Percentiles rank a stretch among this genome's conserved stretches.
Evolutionary conservation across 768 basidiomycete genomes (phyloP).

Genomic region (Ephemerocybe angulata): DNA sequence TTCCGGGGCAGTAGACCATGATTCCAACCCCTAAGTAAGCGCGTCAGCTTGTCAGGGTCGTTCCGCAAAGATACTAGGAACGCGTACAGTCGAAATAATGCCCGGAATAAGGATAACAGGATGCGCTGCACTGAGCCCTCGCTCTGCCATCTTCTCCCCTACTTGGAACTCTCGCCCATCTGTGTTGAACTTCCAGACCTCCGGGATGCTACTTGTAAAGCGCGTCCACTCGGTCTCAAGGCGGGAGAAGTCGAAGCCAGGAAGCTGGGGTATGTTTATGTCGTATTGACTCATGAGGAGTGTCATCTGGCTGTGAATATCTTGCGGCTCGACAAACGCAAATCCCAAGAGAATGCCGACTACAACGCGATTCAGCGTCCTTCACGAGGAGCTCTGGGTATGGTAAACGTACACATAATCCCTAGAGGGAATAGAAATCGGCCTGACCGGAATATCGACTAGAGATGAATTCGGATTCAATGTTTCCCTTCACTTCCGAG

Average conservation of each 20-base stretch:
- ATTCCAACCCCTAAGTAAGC: conserved; percentile 71
- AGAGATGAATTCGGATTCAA: background rate
- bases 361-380: conserved; percentile 20
- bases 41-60: background rate
- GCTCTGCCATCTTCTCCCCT: conserved; percentile 61
- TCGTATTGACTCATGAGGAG: conserved; percentile 71
- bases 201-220: conserved; percentile 65
- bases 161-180: conserved; percentile 80
- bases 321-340: conserved; percentile 60
- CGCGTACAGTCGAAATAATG: conserved; percentile 74
- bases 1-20: conserved; percentile 87
- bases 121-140: conserved; percentile 64
- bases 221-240: conserved; percentile 71
- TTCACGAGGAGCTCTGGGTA: background rate
- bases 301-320: conserved; percentile 64
- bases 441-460: conserved; percentile 32
- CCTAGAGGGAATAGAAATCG: conserved; percentile 73
- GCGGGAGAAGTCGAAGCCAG: conserved; percentile 62
- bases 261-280: conserved; percentile 57
- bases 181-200: conserved; percentile 76
- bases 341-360: conserved; percentile 67
- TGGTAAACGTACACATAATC: conserved; percentile 44
- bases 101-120: conserved; percentile 89
- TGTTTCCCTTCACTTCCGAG: background rate
- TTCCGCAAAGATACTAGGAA: conserved; percentile 17